Evolutionary conservation across 768 basidiomycete species (phyloP).

Genomic region (Rhodotorula kratochvilovae): DNA sequence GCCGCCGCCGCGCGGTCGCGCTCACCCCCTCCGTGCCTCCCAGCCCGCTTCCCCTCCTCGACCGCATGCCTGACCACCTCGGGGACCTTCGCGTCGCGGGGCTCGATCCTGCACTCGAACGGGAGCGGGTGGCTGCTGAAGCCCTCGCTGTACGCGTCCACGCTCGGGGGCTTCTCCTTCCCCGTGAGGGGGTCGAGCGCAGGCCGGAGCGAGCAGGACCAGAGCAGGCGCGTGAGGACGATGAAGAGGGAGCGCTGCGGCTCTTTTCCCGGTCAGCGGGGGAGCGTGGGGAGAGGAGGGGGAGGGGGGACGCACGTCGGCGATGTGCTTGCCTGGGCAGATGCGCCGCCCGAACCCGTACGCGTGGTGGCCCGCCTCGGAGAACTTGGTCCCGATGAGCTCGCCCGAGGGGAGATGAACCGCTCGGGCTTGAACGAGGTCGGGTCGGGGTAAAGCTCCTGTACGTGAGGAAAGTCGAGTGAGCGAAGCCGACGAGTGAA

Average conservation of each 20-base stretch:
- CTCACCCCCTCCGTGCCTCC: background rate
- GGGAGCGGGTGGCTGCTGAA: constrained; percentile 32
- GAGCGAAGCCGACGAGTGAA: background rate
- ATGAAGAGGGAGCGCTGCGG: constrained; percentile 31
- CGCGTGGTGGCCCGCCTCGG: constrained; percentile 28
- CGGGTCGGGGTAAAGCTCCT: constrained; percentile 34
- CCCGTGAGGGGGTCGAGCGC: constrained; percentile 10
- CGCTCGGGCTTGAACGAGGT: constrained; percentile 32
- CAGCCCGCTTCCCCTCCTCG: background rate
- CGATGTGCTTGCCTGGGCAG: constrained; percentile 26
- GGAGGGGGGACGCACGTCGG: background rate
- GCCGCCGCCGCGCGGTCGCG: too few relatives aligned
- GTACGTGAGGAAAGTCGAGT: background rate
- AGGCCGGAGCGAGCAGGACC: constrained; percentile 12
- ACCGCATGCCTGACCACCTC: constrained; percentile 1
- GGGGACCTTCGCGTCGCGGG: background rate
- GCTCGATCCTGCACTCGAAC: constrained; percentile 19
- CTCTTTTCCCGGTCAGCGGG: background rate
- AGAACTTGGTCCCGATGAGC: constrained; percentile 25
- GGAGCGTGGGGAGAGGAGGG: too few relatives aligned
- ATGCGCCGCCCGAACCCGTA: background rate
- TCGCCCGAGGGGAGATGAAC: constrained; percentile 30
- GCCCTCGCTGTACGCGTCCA: constrained; percentile 31
- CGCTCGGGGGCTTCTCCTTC: constrained; percentile 4
- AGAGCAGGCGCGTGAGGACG: constrained; percentile 27